Percentiles rank a stretch among this genome's conserved stretches.
Conservation (phyloP, 305 asterid species). For the Fraxinus sp. region DNA sequence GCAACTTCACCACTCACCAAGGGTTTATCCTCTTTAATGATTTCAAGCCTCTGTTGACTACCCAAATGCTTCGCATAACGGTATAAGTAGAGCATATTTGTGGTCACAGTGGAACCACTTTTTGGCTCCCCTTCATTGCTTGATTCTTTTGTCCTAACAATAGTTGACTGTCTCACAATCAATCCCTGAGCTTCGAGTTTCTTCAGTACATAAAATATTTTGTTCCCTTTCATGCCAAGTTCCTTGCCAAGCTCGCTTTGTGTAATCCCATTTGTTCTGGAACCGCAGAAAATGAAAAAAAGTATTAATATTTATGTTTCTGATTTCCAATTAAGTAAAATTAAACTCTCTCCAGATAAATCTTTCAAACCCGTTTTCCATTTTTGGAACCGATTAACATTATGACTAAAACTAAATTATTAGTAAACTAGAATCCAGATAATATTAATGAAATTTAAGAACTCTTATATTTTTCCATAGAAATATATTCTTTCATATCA, state of each 20-base stretch:
- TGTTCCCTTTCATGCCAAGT: slow-evolving; percentile 61
- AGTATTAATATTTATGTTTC: neutral
- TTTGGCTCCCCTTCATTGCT: slow-evolving; percentile 42
- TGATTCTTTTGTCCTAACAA: slow-evolving; percentile 62
- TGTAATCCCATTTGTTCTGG: slow-evolving; percentile 77
- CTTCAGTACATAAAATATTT: slow-evolving; percentile 67
- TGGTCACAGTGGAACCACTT: slow-evolving; percentile 44
- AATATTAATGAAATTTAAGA: neutral
- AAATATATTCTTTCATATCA: neutral
- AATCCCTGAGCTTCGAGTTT: slow-evolving; percentile 76
- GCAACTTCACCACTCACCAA: slow-evolving; percentile 41
- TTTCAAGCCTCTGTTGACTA: slow-evolving; percentile 83
- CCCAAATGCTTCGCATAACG: slow-evolving; percentile 91
- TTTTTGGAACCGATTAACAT: neutral
- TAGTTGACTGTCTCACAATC: slow-evolving; percentile 73
- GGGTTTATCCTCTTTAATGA: slow-evolving; percentile 56
- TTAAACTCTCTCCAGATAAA: neutral
- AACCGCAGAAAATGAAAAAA: slow-evolving; percentile 20
- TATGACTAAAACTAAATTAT: neutral
- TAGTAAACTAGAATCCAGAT: neutral
- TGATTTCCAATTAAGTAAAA: slow-evolving; percentile 15
- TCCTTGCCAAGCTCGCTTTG: slow-evolving; percentile 85
- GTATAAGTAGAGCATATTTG: slow-evolving; percentile 77
- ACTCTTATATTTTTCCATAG: neutral
- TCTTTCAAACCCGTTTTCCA: neutral